Base-by-base conservation (phyloP, 108 stramenopile species). In the Skeletonema marinoi region DNA sequence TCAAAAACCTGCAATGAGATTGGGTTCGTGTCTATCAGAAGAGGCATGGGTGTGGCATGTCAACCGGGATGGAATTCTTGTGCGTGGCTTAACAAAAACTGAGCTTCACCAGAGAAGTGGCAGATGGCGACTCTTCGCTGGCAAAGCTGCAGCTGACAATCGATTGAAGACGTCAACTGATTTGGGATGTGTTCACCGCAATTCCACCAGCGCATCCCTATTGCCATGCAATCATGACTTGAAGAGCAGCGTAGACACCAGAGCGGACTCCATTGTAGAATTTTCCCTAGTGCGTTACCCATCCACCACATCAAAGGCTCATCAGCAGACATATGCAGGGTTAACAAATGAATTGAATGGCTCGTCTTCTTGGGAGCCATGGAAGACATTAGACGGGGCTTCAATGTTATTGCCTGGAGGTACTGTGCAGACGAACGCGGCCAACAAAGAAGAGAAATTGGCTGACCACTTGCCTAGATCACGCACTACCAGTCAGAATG, bases 11-110 rank as follows among this genome's bases (percentile, higher is more conserved):
- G 60, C 69, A 46, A 77, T 78, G 64, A 74, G 41, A 70, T 73
- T 88, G 25, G 89, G 84, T 32, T 59, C 89, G 7, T 90, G 89
- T 66, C 75, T 73, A 14, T 68, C 86, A 39, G 83, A 89, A 46
- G 81, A 85, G 44, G 87, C 90, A 63, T 91, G 88, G 88, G 64
- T 78, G 38, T 91, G 90, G 90, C 83, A 80, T 65, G 75, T 91
- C 62, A 86, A 86, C 64, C 80, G 68, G 46, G 50, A 86, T 72
- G 90, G 90, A 3, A 66, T 87, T 25, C 62, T 91, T 61, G 65
- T 81, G 36, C 80, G 78, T 39, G 83, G 77, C 14, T 51, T 64
- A 9, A 80, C 79, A 29, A 70, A 70, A 41, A 65, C 64, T 16
- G 77, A 82, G 44, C 51, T 51, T 60, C 70, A 66, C 21, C 71